phyloP scores from a whole-genome alignment of 2,329 filamentous ascomycete genomes.

The Karstenula rhodostoma region DNA sequence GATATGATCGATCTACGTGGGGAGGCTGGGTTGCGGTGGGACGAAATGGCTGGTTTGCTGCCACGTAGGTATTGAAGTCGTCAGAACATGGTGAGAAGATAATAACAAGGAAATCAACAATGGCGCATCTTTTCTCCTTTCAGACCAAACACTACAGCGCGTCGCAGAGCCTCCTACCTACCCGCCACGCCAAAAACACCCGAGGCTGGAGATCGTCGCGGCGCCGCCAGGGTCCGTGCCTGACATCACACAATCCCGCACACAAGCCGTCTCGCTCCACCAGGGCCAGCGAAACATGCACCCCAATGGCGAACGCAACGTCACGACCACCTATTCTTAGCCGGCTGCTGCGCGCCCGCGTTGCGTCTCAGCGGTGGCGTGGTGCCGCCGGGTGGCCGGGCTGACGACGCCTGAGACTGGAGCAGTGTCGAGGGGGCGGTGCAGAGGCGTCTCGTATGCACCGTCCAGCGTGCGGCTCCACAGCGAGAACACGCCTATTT shows the following conservation, averaged over 20 bases:
- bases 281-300: neutral
- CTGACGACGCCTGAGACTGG: conserved; percentile 49
- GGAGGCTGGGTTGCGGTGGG: neutral
- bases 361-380: conserved; percentile 33
- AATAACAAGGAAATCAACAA: neutral
- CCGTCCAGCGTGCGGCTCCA: conserved; percentile 23
- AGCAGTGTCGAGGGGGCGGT: conserved; percentile 34
- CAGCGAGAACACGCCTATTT: neutral
- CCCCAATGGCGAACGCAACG: conserved; percentile 2
- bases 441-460: conserved; percentile 24
- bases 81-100: neutral
- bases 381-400: conserved; percentile 12
- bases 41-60: neutral
- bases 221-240: conserved; percentile 9
- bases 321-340: conserved; percentile 20
- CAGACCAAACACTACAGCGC: conserved; percentile 1
- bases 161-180: neutral
- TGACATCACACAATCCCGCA: conserved; percentile 18
- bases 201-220: conserved; percentile 14
- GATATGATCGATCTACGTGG: neutral
- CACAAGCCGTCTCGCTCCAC: conserved; percentile 13
- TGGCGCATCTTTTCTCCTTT: neutral
- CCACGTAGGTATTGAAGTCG: neutral
- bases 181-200: neutral
- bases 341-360: conserved; percentile 15